Base-by-base conservation (phyloP, 768 basidiomycete species). In the Cubamyces sp. region DNA sequence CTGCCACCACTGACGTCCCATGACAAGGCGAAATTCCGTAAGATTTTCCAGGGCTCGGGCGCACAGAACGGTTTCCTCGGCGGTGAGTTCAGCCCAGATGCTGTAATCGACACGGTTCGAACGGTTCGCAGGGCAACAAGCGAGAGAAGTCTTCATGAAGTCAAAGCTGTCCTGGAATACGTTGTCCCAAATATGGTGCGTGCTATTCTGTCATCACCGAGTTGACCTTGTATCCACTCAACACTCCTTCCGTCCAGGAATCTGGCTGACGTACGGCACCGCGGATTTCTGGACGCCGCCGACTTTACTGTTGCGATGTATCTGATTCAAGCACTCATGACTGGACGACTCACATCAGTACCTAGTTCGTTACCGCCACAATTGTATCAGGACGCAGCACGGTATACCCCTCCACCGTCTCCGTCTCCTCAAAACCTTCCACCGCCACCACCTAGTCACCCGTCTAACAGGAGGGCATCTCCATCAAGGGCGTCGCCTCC, bases 261-360 rank as follows among this genome's bases (percentile, higher is more conserved):
- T 57, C 77, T 91, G 42, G 81, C 86, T 23, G 88, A 91, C 70
- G 83, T 80, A 9, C 79, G 81, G 54, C 75, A 79, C 37, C 77
- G 84, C 39, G 88, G 87, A 6, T 75, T 79, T 3, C 81, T 92
- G 12, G 87, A 90, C 66, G 76, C 81, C 8, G 73, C 81, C 28
- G 88, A 91, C 61, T 92, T 92, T 71, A 82, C 84, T 39, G 75
- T 91, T 61, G 89, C 84, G 40, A 85, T 88, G 83, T 86, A 85
- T 71, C 81, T 89, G 59, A 84, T 91, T 42, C 84, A 85, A 64
- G 77, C 74, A n/a, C 71, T 76, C 57, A 84, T 84, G 83, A 76
- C 77, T 26, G 77, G 77, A 11, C 68, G 71, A 6, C 68, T 78
- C 23, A 64, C 75, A 8, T 59, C 68, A 2, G 68, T 82, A 1